Evolutionary conservation across 1,284 basidiomycete genomes (phyloP), one percentile per base, ranked within the genome.

Genomic region (Clitocybe nebularis): DNA sequence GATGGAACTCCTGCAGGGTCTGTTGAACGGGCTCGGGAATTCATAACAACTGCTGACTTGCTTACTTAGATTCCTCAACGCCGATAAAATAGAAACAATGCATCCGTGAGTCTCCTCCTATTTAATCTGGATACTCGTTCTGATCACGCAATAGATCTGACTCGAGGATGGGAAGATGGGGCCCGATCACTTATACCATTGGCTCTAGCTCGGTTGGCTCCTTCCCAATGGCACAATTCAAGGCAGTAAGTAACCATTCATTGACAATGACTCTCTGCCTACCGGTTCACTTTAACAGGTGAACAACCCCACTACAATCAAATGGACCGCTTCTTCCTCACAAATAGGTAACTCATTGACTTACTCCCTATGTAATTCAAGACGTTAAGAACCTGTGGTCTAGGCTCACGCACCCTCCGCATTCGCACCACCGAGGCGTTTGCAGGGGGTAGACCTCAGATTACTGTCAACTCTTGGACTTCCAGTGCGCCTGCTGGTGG

Each of bases 141-240:
- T 14, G 40, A 3, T 33, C 26, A 25, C 25, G 29, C 25, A 39
- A 36, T 32, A 69, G 67, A 17, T 69, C 68, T 10, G 71, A 74
- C 52, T 51, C 63, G 3, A 61, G 70, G 43, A 73, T 74, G 72
- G 61, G 61, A 43, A 56, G 50, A 22, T 74, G 71, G 71, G 67
- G 68, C 4, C 69, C 69, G 6, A 44, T 68, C 36, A 71, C 68
- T 0, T 72, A 61, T 46, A 73, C 67, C 17, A 49, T 72, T 38
- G 69, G 68, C 25, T 60, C 57, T 21, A 63, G 60, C 46, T 60
- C 67, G 29, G 58, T 52, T 1, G 56, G 58, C 5, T 56, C 62
- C 7, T 73, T 73, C 62, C 71, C 71, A 0, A 71, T 73, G 70
- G 69, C 70, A 9, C 66, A 69, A 47, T 72, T 71, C 57, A 65